Evolutionary conservation across 352 stramenopile genomes (phyloP).

Genomic region (Pythium periplocum): DNA sequence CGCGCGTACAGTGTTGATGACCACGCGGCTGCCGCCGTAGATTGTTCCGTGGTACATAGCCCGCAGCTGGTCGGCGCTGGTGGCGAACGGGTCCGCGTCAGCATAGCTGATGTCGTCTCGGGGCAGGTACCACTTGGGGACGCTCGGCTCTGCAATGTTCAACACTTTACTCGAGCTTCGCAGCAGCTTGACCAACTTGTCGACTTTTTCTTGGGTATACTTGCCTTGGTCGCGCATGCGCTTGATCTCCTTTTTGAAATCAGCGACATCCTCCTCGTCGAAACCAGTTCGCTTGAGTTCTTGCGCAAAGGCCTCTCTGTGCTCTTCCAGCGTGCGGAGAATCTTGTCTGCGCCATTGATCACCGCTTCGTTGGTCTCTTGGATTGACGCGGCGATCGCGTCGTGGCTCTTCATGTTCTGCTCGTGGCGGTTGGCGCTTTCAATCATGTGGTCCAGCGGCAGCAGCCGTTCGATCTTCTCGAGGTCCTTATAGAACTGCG

Average conservation of each 20-base stretch:
- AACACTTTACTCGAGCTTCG: slow-evolving; percentile 5
- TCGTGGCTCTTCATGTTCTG: not conserved
- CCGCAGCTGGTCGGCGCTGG: slow-evolving; percentile 3
- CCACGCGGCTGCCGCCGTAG: slow-evolving; percentile 13
- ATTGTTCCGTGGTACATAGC: slow-evolving; percentile 16
- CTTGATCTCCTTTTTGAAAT: slow-evolving; percentile 17
- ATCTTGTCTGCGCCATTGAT: not conserved
- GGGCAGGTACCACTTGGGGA: slow-evolving; percentile 19
- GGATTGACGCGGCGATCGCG: not conserved
- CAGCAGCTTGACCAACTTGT: slow-evolving; percentile 1
- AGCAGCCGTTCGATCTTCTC: slow-evolving; percentile 7
- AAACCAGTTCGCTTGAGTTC: slow-evolving; percentile 3
- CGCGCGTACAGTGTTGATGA: slow-evolving; percentile 13
- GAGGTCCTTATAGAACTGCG: slow-evolving; percentile 12
- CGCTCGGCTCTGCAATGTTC: not conserved
- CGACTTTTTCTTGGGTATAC: slow-evolving; percentile 5
- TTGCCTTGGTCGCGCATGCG: not conserved
- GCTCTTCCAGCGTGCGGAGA: not conserved
- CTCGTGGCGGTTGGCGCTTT: slow-evolving; percentile 4
- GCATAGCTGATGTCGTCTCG: slow-evolving; percentile 14
- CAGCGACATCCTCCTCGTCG: slow-evolving; percentile 2
- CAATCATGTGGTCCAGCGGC: slow-evolving; percentile 3
- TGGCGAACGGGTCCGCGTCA: slow-evolving; percentile 14
- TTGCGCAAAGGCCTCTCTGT: slow-evolving; percentile 1
- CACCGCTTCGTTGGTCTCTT: not conserved